A percentile compares a stretch with the other conserved stretches of the same genome.
Evolutionary conservation across 805 yeast species (phyloP).

Genomic region (Ogataea saltuana): DNA sequence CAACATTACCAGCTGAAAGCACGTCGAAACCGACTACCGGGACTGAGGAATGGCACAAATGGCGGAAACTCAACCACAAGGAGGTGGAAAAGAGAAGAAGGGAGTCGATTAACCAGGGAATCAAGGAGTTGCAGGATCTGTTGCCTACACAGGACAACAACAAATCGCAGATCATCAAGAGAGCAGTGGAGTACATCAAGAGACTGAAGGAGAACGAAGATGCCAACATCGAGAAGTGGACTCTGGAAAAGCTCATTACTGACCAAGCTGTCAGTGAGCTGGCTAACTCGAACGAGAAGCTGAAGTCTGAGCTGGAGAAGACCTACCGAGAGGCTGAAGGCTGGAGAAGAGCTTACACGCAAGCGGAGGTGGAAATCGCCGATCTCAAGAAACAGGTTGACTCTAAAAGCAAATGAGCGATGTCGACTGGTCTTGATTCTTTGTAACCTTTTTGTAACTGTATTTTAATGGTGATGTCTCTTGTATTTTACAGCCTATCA

Average conservation of each 20-base stretch:
- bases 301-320: constrained; percentile 83
- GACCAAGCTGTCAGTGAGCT: constrained; percentile 91
- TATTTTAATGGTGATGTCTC: constrained; percentile 1
- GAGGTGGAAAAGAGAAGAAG: constrained; percentile 94
- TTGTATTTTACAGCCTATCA: constrained; percentile 5
- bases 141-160: constrained; percentile 84
- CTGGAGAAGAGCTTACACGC: constrained; percentile 56
- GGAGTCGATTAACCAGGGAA: constrained; percentile 85
- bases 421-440: not conserved
- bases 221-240: constrained; percentile 90
- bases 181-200: constrained; percentile 89
- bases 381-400: constrained; percentile 18
- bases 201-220: constrained; percentile 88
- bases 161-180: constrained; percentile 83
- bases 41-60: constrained; percentile 79
- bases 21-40: constrained; percentile 62
- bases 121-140: constrained; percentile 71
- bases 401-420: constrained; percentile 12
- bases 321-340: constrained; percentile 91
- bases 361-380: constrained; percentile 19
- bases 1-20: constrained; percentile 21
- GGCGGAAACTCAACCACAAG: constrained; percentile 87
- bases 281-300: constrained; percentile 79
- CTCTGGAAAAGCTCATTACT: constrained; percentile 85
- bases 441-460: constrained; percentile 9